These are phyloP conservation scores for Chondrostereum purpureum DNA, from an alignment of 1,284 basidiomycete genomes.

Conservation along the genomic window DNA sequence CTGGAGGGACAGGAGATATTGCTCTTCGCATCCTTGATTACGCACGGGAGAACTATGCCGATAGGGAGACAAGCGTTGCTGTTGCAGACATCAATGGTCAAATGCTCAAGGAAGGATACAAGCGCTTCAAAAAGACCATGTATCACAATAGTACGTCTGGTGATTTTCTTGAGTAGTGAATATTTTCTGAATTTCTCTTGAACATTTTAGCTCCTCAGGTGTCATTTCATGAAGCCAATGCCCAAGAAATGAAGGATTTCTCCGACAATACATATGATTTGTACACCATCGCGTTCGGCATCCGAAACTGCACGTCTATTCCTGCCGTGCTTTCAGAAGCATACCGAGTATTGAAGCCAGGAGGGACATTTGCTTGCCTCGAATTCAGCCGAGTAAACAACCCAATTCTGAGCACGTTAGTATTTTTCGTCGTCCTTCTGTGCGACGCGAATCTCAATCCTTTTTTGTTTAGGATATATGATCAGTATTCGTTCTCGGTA, in stretches of 20 bases:
- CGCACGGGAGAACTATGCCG: constrained; percentile 83
- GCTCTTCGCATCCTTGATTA: constrained; percentile 91
- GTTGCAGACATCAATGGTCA: constrained; percentile 94
- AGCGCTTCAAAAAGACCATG: constrained; percentile 90
- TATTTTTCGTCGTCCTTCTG: constrained; percentile 16
- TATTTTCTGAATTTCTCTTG: not conserved
- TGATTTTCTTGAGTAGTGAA: not conserved
- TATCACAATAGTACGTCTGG: constrained; percentile 90
- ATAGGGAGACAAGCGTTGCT: constrained; percentile 84
- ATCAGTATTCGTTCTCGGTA: constrained; percentile 94
- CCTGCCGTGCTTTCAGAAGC: constrained; percentile 87
- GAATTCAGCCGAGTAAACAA: constrained; percentile 96
- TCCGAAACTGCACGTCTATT: constrained; percentile 95
- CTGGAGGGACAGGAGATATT: constrained; percentile 98
- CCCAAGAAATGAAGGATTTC: constrained; percentile 74
- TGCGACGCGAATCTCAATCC: constrained; percentile 12
- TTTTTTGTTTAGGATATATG: constrained; percentile 76
- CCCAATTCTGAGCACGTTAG: constrained; percentile 81
- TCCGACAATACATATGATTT: constrained; percentile 83
- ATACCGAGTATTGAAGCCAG: constrained; percentile 92
- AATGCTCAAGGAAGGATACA: constrained; percentile 93
- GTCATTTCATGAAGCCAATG: constrained; percentile 90
- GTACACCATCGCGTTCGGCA: constrained; percentile 99
- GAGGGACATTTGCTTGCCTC: constrained; percentile 92
- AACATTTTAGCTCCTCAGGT: constrained; percentile 78